Base-by-base conservation (phyloP, 2,329 filamentous ascomycete genomes). In the Neopestalotiopsis sp. region DNA sequence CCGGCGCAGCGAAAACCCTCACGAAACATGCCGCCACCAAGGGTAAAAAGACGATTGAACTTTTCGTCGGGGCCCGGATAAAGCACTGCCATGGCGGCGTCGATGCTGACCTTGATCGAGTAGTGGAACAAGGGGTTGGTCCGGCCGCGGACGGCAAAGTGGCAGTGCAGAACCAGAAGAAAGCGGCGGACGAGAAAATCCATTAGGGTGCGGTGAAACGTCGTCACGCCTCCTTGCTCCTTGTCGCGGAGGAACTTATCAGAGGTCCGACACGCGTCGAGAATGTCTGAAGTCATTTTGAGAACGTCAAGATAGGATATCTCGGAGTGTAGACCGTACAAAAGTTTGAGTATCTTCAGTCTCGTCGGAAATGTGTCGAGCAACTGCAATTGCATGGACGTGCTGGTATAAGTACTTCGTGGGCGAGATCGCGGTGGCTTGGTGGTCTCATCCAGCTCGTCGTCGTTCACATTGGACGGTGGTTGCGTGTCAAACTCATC, bases 141-240 rank as follows among this genome's bases (percentile, higher is more conserved):
- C 4, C 75, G 79, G 10, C 85, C 82, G 69, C 81, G 77, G 49
- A 75, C 75, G 49, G 82, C 81, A 73, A 84, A 88, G 0, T 83
- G 79, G 7, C 81, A 83, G 70, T 91, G 88, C 0, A 91, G 78
- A 0, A 83, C 81, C 14, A 90, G 81, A 2, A 89, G 72, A 72
- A 88, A 89, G 14, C 88, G 85, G 4, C 85, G 84, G 4, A 86
- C 79, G 0, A 86, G 78, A 56, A 85, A 84, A 63, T 88, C 83
- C 32, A 88, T 76, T 4, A 89, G 74, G 68, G 87, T 87, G 1
- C 81, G 76, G 56, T 85, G 82, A 68, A 85, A 86, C 0, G 74
- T 32, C 0, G 76, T 78, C n/a, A 75, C 69, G 2, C 70, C 69
- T 4, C 61, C 65, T n/a, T 34, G 1, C 5, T 42, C 17, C n/a